phyloP scores from a whole-genome alignment of 163 green algal species.

The Coccomyxa subellipsoidea region DNA sequence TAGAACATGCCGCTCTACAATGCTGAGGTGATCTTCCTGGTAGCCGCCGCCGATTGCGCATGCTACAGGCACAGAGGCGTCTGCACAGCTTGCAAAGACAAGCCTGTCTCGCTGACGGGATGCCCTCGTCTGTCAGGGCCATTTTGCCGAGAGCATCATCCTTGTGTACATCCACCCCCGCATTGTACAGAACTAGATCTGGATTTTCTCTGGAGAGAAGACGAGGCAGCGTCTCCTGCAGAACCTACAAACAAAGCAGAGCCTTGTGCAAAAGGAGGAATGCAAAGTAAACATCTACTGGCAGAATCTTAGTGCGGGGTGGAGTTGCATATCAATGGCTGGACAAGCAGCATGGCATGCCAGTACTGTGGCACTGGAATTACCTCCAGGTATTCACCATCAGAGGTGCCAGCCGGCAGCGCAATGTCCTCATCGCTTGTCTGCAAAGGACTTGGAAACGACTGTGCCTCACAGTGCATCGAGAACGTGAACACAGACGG shows the following conservation, averaged over 20 bases:
- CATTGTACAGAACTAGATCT: conserved; percentile 45
- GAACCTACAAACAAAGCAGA: conserved; percentile 1
- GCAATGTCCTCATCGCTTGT: conserved; percentile 25
- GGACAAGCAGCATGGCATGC: too few relatives aligned
- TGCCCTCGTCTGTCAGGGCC: conserved; percentile 35
- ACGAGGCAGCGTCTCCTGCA: conserved; percentile 17
- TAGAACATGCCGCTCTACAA: conserved; percentile 27
- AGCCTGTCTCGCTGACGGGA: conserved; percentile 26
- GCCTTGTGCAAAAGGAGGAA: too few relatives aligned
- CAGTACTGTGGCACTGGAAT: too few relatives aligned
- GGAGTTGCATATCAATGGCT: too few relatives aligned
- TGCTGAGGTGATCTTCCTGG: conserved; percentile 18
- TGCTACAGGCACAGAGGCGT: conserved; percentile 18
- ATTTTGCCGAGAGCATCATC: conserved; percentile 42
- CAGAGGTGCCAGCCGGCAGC: conserved; percentile 24
- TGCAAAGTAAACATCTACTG: too few relatives aligned
- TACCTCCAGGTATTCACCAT: conserved; percentile 31
- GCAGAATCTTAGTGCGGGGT: too few relatives aligned
- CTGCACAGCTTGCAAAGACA: conserved; percentile 27
- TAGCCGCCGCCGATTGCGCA: conserved; percentile 41
- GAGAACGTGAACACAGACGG: conserved; percentile 40
- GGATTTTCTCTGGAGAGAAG: conserved; percentile 21
- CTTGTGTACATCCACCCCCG: conserved; percentile 37
- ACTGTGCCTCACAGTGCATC: conserved; percentile 37
- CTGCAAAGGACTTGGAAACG: conserved; percentile 23